Evolutionary conservation across 495 filamentous ascomycete species (phyloP).

Genomic region (Hamigera avellanea): DNA sequence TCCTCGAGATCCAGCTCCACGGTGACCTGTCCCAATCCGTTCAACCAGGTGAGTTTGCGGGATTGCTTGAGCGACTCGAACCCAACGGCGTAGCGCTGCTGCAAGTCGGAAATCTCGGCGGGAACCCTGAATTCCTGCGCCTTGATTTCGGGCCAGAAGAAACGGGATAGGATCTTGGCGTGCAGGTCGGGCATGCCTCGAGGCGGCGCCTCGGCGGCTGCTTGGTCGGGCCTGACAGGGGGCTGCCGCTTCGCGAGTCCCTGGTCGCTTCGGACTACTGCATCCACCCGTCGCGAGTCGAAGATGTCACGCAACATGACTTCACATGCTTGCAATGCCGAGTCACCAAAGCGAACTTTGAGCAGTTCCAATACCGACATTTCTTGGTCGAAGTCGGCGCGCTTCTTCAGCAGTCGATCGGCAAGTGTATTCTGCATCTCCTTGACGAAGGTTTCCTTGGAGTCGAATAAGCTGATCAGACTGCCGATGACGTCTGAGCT

Average conservation of each 20-base stretch:
- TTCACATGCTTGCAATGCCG: constrained; percentile 76
- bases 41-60: constrained; percentile 80
- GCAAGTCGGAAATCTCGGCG: constrained; percentile 44
- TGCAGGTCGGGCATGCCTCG: constrained; percentile 40
- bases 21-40: constrained; percentile 66
- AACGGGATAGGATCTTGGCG: constrained; percentile 76
- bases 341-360: constrained; percentile 80
- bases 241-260: constrained; percentile 13
- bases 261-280: constrained; percentile 44
- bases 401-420: constrained; percentile 66
- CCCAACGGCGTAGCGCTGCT: constrained; percentile 58
- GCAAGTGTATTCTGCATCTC: constrained; percentile 81
- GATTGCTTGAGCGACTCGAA: constrained; percentile 70
- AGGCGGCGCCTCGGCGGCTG: constrained; percentile 1
- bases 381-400: constrained; percentile 62
- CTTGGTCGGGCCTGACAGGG: constrained; percentile 1
- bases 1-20: constrained; percentile 79
- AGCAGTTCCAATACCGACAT: constrained; percentile 72
- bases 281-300: constrained; percentile 66
- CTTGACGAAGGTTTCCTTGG: constrained; percentile 81
- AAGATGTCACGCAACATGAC: constrained; percentile 96
- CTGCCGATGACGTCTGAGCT: constrained; percentile 86
- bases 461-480: constrained; percentile 75
- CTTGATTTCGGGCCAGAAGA: constrained; percentile 86
- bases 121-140: constrained; percentile 69